Base-by-base conservation (phyloP, 148 eudicot species). In the Dianthus caryophyllus region DNA sequence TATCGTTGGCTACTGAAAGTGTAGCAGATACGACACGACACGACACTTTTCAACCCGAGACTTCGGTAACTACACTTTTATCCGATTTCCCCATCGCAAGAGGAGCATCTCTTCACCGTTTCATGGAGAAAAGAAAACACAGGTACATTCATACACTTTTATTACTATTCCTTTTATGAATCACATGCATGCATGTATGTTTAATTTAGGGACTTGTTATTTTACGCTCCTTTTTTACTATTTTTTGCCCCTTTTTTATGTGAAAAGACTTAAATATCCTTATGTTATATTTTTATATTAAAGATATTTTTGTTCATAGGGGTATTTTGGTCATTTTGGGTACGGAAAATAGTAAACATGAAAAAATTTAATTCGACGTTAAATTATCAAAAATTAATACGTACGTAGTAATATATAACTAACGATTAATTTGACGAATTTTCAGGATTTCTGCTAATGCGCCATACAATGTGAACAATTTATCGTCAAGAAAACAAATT, bases 101-200 rank as follows among this genome's bases (percentile, higher is more conserved):
- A 63, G 80, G 87, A 52, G 80, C 85, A 9, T 87, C 96, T 22
- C 83, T 89, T 30, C 85, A 80, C 65, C 79, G 90, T 54, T 89
- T 89, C 76, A 74, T 89, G 30, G 87, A 77, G 41, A 89, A 85
- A 81, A 77, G 96, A 66, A 89, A 79, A 74, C 84, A 87, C 47
- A 81, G 89, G 92, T 81, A 82, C 38, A 9, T 36, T 30, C 31
- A 15, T 1, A 16, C 17, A 5, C 25, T 20, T 18, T 22, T 6
- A 20, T 6, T 49, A n/a, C n/a, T n/a, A n/a, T n/a, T 53, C 21
- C 0, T 21, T 4, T 21, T 12, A 21, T 22, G 10, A 6, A 41
- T 41, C 8, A 3, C 10, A 41, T 41, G 10, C 10, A 4, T 9
- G 12, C 10, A 4, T 41, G 10, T 41, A 41, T 41, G 8, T 33